phyloP scores from a whole-genome alignment of 1,284 basidiomycete genomes.

The Gomphus bonarii region DNA sequence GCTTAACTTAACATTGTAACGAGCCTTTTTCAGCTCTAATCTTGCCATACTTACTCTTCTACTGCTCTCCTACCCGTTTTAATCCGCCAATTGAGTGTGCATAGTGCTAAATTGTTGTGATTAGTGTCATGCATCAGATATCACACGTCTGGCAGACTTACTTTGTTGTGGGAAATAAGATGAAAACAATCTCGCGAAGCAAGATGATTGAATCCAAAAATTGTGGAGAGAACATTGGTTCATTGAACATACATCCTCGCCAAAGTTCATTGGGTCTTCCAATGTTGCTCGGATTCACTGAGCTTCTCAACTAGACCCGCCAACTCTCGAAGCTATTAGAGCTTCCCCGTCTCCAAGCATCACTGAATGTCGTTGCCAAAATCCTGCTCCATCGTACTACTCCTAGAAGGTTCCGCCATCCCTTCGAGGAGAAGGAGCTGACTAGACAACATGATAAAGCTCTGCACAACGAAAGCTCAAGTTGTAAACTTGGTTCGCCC shows the following conservation, averaged over 20 bases:
- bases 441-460: background rate
- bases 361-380: background rate
- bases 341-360: conserved; percentile 2
- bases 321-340: conserved; percentile 5
- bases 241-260: background rate
- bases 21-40: background rate
- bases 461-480: background rate
- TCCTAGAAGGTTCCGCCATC: conserved; percentile 9
- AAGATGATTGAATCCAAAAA: background rate
- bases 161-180: background rate
- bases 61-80: background rate
- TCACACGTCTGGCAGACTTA: background rate
- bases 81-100: background rate
- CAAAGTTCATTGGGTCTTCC: background rate
- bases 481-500: background rate
- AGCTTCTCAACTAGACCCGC: background rate
- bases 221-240: background rate
- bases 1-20: background rate
- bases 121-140: background rate
- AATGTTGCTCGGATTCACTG: background rate
- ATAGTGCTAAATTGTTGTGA: background rate
- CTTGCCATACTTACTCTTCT: background rate
- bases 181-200: background rate
- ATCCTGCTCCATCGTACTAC: conserved; percentile 11
- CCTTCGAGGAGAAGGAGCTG: background rate